These are phyloP conservation scores for Sanghuangporus baumii DNA, from an alignment of 1,284 basidiomycete species.

Conservation along the genomic window DNA sequence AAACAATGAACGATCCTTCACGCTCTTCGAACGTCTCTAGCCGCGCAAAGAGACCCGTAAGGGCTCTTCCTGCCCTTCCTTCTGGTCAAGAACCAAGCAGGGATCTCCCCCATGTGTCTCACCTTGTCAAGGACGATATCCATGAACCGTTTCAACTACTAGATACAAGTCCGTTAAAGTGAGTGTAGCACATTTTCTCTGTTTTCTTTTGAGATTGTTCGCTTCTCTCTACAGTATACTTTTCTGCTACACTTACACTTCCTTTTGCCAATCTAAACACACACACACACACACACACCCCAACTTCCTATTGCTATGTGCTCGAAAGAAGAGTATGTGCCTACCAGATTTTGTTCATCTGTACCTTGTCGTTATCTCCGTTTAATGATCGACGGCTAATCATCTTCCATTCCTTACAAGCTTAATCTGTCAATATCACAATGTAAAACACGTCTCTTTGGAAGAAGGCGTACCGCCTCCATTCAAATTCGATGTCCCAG, in stretches of 20 bases:
- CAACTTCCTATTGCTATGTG: background rate
- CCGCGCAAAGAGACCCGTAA: slow-evolving; percentile 9
- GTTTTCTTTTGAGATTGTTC: background rate
- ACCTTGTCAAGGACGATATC: slow-evolving; percentile 10
- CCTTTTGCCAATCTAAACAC: background rate
- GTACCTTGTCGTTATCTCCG: background rate
- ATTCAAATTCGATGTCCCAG: slow-evolving; percentile 14
- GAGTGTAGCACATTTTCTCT: background rate
- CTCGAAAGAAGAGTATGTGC: background rate
- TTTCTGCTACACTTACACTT: no score
- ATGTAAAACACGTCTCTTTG: slow-evolving; percentile 17
- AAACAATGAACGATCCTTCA: slow-evolving; percentile 15
- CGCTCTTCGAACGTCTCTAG: slow-evolving; percentile 9
- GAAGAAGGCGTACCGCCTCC: slow-evolving; percentile 19
- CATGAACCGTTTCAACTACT: slow-evolving; percentile 14
- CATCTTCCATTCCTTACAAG: slow-evolving; percentile 3
- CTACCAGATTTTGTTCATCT: background rate
- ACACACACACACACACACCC: no score
- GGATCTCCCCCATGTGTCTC: background rate
- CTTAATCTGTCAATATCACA: slow-evolving; percentile 14
- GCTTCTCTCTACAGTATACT: background rate
- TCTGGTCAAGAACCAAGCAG: background rate
- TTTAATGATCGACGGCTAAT: slow-evolving; percentile 7
- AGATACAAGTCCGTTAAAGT: slow-evolving; percentile 13
- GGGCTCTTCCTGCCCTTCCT: slow-evolving; percentile 12